A percentile compares a stretch with the other conserved stretches of the same genome.
Evolutionary conservation across 2,329 filamentous ascomycete genomes (phyloP).

Genomic region (Venturia pyrina): DNA sequence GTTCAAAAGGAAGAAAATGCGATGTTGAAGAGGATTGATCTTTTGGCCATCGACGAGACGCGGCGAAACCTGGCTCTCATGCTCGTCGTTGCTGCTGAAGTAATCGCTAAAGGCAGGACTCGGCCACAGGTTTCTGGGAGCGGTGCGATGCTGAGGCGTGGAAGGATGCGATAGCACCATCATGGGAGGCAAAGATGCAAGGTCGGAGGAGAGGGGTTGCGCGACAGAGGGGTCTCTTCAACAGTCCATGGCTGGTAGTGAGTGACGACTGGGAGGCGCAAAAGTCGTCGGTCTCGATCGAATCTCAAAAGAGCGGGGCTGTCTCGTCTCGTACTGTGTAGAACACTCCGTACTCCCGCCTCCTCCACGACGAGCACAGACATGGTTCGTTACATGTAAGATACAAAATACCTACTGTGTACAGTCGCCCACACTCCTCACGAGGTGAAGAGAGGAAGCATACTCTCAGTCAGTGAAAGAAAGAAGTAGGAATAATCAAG

Average conservation of each 20-base stretch:
- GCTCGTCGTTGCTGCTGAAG: conserved; percentile 8
- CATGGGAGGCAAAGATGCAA: background rate
- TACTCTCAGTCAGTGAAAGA: background rate
- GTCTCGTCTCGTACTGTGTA: background rate
- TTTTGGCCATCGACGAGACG: conserved; percentile 16
- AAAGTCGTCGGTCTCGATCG: background rate
- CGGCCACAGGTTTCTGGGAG: conserved; percentile 6
- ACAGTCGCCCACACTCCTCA: background rate
- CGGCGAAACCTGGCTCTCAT: conserved; percentile 10
- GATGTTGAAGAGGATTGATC: conserved; percentile 13
- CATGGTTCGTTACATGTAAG: background rate
- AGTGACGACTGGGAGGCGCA: background rate
- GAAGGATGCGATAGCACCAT: background rate
- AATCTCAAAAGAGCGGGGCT: background rate
- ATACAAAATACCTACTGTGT: no score
- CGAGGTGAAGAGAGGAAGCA: background rate
- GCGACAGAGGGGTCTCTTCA: background rate
- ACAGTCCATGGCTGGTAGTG: background rate
- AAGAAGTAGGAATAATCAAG: background rate
- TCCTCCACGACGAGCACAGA: background rate
- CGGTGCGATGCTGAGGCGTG: background rate
- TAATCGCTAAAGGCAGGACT: conserved; percentile 11
- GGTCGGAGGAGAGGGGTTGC: background rate
- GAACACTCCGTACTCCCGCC: background rate
- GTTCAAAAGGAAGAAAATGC: conserved; percentile 26